Evolutionary conservation across 2,329 filamentous ascomycete genomes (phyloP).

Genomic region (Aureobasidium subglaciale): DNA sequence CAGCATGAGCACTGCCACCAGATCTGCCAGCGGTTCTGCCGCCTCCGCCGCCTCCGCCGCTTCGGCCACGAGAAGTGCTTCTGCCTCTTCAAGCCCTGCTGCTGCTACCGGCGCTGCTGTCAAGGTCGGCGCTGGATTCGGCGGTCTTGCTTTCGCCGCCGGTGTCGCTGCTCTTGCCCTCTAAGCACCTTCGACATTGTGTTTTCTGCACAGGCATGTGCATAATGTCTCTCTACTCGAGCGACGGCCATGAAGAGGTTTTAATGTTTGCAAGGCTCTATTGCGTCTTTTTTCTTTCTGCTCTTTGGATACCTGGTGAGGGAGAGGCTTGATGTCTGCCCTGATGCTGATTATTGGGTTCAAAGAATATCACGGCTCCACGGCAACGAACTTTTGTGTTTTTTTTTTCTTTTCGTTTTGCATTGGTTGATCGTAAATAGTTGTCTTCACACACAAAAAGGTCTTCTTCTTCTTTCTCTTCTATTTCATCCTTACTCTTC

Average conservation of each 20-base stretch:
- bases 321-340: not conserved
- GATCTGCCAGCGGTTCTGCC: constrained; percentile 15
- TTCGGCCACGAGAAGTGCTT: constrained; percentile 50
- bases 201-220: too few species aligned
- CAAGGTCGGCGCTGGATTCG: constrained; percentile 31
- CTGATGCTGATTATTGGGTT: too few species aligned
- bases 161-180: constrained; percentile 29
- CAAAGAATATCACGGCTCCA: too few species aligned
- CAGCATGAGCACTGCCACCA: constrained; percentile 14
- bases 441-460: not conserved
- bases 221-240: not conserved
- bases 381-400: not conserved
- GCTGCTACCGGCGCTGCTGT: constrained; percentile 30
- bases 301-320: not conserved
- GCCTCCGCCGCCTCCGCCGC: constrained; percentile 38
- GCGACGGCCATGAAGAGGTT: not conserved
- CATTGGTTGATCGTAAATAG: not conserved
- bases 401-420: not conserved
- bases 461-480: not conserved
- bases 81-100: constrained; percentile 22
- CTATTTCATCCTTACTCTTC: not conserved
- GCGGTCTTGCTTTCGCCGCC: constrained; percentile 32
- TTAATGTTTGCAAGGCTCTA: not conserved
- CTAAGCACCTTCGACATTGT: not conserved
- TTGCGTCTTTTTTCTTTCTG: not conserved